Evolutionary conservation across 2,329 filamentous ascomycete species (phyloP).

Genomic region (Mycosphaerella sp.): DNA sequence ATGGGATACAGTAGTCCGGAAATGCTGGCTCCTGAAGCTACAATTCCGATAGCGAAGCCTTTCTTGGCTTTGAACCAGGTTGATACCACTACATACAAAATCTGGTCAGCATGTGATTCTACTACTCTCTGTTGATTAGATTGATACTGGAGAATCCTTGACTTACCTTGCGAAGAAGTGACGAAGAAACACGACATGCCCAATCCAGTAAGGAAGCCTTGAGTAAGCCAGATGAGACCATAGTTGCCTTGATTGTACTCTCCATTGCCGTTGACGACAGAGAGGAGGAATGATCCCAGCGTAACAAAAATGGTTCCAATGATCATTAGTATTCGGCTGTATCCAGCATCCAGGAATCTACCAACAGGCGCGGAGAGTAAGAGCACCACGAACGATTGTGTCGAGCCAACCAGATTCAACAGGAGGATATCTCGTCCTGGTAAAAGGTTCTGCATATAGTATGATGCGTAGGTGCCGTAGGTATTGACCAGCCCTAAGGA

Average conservation of each 20-base stretch:
- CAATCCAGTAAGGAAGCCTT: slow-evolving; percentile 43
- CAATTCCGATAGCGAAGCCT: slow-evolving; percentile 46
- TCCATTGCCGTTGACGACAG: slow-evolving; percentile 38
- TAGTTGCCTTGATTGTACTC: slow-evolving; percentile 37
- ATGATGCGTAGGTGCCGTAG: slow-evolving; percentile 47
- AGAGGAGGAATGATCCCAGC: slow-evolving; percentile 43
- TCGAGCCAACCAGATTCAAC: slow-evolving; percentile 46
- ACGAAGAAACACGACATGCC: slow-evolving; percentile 52
- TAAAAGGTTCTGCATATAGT: slow-evolving; percentile 44
- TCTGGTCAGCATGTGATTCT: not conserved
- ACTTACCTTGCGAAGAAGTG: slow-evolving; percentile 46
- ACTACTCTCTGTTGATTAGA: not conserved
- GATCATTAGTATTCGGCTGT: slow-evolving; percentile 37
- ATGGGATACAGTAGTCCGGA: slow-evolving; percentile 40
- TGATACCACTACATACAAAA: slow-evolving; percentile 37
- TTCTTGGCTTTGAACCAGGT: slow-evolving; percentile 47
- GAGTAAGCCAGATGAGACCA: slow-evolving; percentile 42
- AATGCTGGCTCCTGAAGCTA: slow-evolving; percentile 47
- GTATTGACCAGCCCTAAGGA: slow-evolving; percentile 39
- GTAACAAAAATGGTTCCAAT: slow-evolving; percentile 41
- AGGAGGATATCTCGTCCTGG: slow-evolving; percentile 37
- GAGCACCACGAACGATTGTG: slow-evolving; percentile 44
- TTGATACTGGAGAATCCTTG: slow-evolving; percentile 9
- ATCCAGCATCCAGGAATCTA: slow-evolving; percentile 45
- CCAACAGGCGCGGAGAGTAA: slow-evolving; percentile 43